Evolutionary conservation across 345 rosid species (phyloP).

Genomic region (Lumnitzera littorea): DNA sequence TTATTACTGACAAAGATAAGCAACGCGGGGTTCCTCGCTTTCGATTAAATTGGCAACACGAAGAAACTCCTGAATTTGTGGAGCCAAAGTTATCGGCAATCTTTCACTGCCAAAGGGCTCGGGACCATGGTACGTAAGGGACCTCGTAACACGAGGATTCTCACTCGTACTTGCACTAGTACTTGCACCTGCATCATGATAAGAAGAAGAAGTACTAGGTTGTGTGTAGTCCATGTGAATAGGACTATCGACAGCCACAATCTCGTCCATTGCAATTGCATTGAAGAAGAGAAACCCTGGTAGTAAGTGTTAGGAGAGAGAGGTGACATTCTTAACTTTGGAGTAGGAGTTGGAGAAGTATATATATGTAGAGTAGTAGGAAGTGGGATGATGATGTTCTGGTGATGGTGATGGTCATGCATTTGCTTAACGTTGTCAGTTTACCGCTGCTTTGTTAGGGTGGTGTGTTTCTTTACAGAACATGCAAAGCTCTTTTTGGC

Average conservation of each 20-base stretch:
- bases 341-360: no score
- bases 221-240: slow-evolving; percentile 17
- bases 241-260: slow-evolving; percentile 54
- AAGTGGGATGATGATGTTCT: no score
- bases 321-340: no score
- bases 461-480: not conserved
- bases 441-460: not conserved
- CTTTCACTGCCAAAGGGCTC: slow-evolving; percentile 90
- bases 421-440: no score
- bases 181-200: slow-evolving; percentile 7
- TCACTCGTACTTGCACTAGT: slow-evolving; percentile 13
- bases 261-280: slow-evolving; percentile 38
- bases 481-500: no score
- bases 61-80: slow-evolving; percentile 77
- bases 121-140: slow-evolving; percentile 33
- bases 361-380: no score
- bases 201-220: no score
- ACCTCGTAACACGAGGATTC: slow-evolving; percentile 17
- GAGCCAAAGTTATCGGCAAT: slow-evolving; percentile 63
- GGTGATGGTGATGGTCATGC: no score
- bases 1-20: slow-evolving; percentile 57
- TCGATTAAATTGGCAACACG: slow-evolving; percentile 80
- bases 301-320: no score
- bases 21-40: slow-evolving; percentile 62
- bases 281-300: not conserved